Percentiles rank a stretch among this genome's conserved stretches.
These are phyloP conservation scores for Candida verbasci DNA, from an alignment of 805 yeast genomes.

Conservation along the genomic window DNA sequence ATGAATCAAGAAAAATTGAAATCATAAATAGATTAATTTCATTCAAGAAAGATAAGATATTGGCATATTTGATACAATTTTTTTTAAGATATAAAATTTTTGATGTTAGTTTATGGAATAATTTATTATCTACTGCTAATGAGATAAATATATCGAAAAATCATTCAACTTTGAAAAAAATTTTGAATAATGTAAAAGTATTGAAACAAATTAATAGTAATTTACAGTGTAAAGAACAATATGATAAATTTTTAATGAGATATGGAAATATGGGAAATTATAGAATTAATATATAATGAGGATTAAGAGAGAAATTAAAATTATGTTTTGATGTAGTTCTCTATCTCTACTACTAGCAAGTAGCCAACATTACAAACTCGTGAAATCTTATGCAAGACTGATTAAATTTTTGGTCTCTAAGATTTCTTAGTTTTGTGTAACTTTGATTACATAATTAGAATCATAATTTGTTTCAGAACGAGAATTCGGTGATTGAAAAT, in stretches of 20 bases:
- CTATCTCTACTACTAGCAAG: no score
- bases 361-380: no score
- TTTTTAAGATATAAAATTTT: slow-evolving; percentile 2
- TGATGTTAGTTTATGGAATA: slow-evolving; percentile 2
- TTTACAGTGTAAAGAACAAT: neutral
- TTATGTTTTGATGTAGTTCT: no score
- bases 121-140: neutral
- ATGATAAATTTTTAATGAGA: neutral
- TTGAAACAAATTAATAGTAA: neutral
- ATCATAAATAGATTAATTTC: slow-evolving; percentile 15
- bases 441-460: no score
- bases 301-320: no score
- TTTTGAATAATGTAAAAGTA: slow-evolving; percentile 1
- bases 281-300: slow-evolving; percentile 1
- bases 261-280: neutral
- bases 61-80: slow-evolving; percentile 1
- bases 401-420: no score
- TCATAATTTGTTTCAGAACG: no score
- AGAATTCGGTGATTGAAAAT: no score
- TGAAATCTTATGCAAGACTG: no score
- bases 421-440: no score
- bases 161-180: neutral
- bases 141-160: neutral
- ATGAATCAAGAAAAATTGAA: slow-evolving; percentile 4
- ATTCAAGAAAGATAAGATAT: slow-evolving; percentile 20